phyloP scores from a whole-genome alignment of 169 alveolate species.

The Plasmodium relictum region DNA sequence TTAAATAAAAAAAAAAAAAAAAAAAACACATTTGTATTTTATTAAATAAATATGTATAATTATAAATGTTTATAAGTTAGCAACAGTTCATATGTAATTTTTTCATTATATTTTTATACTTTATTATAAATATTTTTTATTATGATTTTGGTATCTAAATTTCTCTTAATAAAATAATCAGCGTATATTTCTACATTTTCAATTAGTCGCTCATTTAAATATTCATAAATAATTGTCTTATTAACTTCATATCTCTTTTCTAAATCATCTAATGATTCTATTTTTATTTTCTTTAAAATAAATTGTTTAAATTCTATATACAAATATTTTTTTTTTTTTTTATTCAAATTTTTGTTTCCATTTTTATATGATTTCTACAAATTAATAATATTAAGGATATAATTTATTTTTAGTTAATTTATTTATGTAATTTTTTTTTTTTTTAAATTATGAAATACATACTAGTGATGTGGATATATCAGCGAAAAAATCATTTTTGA shows the following conservation, averaged over 20 bases:
- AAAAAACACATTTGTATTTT: background rate
- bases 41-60: background rate
- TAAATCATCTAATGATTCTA: conserved; percentile 23
- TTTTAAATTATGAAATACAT: background rate
- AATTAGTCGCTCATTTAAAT: conserved; percentile 22
- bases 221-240: conserved; percentile 33
- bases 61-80: background rate
- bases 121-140: conserved; percentile 29
- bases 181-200: conserved; percentile 62
- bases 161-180: conserved; percentile 50
- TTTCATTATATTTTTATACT: conserved; percentile 10
- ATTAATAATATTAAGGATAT: background rate
- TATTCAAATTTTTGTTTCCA: conserved; percentile 38
- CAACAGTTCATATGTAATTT: background rate
- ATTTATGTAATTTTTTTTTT: background rate
- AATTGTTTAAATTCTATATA: conserved; percentile 58
- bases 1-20: background rate
- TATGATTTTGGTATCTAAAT: conserved; percentile 13
- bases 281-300: conserved; percentile 32
- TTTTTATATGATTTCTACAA: conserved; percentile 11
- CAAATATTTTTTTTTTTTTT: conserved; percentile 60
- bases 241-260: conserved; percentile 31
- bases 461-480: conserved; percentile 14
- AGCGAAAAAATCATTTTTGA: conserved; percentile 12
- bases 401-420: background rate